Evolutionary conservation across 495 filamentous ascomycete genomes (phyloP), one percentile per base, ranked within the genome.

Genomic region (Tuber borchii): DNA sequence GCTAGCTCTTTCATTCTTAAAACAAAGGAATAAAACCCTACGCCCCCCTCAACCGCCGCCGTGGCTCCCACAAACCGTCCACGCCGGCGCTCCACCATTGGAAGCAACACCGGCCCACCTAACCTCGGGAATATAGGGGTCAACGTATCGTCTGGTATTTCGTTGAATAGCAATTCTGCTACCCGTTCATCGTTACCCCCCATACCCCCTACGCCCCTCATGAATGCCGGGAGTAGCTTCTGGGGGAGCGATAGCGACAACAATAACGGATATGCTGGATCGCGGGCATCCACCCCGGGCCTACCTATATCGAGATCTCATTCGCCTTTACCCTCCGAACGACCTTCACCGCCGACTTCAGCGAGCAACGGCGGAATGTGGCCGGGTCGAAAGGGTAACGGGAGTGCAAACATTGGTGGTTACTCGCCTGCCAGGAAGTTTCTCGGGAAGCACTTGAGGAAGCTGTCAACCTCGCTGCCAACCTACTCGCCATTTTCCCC

Each of bases 21-120:
- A 65, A 65, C 56, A 65, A 65, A 34, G 56, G 26, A 34, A 65
- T 5, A 34, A 34, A 34, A 22, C 75, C 71, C 56, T 48, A 70
- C 48, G 16, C 43, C 56, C 39, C 72, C 71, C 69, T 40, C 46
- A n/a, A 80, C 75, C 71, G 71, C 79, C 70, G 79, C 65, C 80
- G 79, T 82, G 80, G 80, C 80, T 82, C 68, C 79, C 75, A 61
- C 77, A 71, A 82, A 82, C 51, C 76, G 80, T 65, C 80, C 80
- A 71, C 72, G 77, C 68, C 74, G 87, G 84, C 85, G 73, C 79
- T 86, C 69, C 79, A 85, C 79, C 79, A 82, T 77, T 71, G 81
- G 56, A 91, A 91, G 80, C 87, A 90, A 79, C 82, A 87, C 76
- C 86, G 90, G 44, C 80, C 86, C 61, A 83, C 80, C 80, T 40